A percentile compares a stretch with the other conserved stretches of the same genome.
Evolutionary conservation across 208 protist genomes (phyloP).

Genomic region (Spongospora subterranea): DNA sequence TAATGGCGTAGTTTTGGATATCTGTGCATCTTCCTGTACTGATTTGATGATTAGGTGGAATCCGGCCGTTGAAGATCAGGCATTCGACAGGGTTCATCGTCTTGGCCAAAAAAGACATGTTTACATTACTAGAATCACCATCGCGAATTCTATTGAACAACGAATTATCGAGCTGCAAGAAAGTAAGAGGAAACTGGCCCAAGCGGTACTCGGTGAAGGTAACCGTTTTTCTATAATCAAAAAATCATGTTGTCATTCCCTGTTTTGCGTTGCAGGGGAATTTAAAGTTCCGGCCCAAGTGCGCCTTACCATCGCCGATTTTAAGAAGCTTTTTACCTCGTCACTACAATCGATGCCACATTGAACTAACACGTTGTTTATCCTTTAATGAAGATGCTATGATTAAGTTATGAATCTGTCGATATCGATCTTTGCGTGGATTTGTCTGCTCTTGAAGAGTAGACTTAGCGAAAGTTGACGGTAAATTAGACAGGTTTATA

Average conservation of each 20-base stretch:
- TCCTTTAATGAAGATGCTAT: background rate
- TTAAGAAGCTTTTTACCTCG: constrained; percentile 3
- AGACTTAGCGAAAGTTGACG: background rate
- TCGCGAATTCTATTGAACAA: constrained; percentile 15
- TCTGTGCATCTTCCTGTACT: background rate
- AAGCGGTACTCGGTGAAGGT: background rate
- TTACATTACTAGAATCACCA: constrained; percentile 22
- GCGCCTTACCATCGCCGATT: constrained; percentile 2
- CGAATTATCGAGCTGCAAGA: constrained; percentile 48
- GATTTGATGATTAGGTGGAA: background rate
- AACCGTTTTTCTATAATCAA: background rate
- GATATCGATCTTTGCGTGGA: background rate
- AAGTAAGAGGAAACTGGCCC: background rate
- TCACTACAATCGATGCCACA: background rate
- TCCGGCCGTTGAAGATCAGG: background rate
- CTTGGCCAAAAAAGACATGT: constrained; percentile 9
- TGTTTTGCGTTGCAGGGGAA: background rate
- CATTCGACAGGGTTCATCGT: constrained; percentile 15
- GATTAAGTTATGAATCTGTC: background rate
- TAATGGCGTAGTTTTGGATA: background rate
- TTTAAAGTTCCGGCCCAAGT: background rate
- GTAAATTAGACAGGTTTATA: too few relatives aligned
- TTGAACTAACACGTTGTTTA: background rate
- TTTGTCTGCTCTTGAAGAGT: background rate
- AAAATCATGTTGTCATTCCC: background rate